A percentile compares a stretch with the other conserved stretches of the same genome.
phyloP scores from a whole-genome alignment of 352 stramenopile species.

The Globisporangium cederbergense region DNA sequence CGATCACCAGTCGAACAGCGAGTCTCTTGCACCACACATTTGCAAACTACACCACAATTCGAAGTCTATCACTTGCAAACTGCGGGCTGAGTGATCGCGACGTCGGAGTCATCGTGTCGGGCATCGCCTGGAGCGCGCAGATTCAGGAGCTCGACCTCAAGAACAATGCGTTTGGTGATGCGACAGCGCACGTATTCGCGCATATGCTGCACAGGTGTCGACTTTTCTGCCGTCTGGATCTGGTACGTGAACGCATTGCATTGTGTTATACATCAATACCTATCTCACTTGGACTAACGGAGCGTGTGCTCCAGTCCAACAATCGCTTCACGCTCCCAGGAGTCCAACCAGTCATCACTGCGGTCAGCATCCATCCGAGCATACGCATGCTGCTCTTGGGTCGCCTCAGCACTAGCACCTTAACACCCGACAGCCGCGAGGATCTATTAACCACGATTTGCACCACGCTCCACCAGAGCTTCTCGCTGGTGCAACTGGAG shows the following conservation, averaged over 20 bases:
- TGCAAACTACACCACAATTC: conserved; percentile 29
- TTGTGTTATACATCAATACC: neutral
- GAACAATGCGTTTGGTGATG: conserved; percentile 32
- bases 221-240: conserved; percentile 28
- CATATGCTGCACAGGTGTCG: conserved; percentile 35
- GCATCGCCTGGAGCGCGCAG: conserved; percentile 34
- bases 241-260: conserved; percentile 27
- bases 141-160: conserved; percentile 33
- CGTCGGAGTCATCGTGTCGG: conserved; percentile 36
- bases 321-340: conserved; percentile 31
- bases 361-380: conserved; percentile 17
- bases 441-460: conserved; percentile 15
- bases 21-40: conserved; percentile 33
- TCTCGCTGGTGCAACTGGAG: conserved; percentile 29
- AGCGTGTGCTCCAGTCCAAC: conserved; percentile 20
- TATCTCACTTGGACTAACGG: neutral
- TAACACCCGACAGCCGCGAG: neutral
- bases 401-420: conserved; percentile 16
- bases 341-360: conserved; percentile 20
- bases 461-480: conserved; percentile 20
- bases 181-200: conserved; percentile 23
- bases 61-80: conserved; percentile 30
- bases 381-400: conserved; percentile 31
- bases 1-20: conserved; percentile 20
- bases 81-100: conserved; percentile 33